Evolutionary conservation across 2,329 filamentous ascomycete species (phyloP), one percentile per base, ranked within the genome.

Genomic region (Dactylellina drechsleri): DNA sequence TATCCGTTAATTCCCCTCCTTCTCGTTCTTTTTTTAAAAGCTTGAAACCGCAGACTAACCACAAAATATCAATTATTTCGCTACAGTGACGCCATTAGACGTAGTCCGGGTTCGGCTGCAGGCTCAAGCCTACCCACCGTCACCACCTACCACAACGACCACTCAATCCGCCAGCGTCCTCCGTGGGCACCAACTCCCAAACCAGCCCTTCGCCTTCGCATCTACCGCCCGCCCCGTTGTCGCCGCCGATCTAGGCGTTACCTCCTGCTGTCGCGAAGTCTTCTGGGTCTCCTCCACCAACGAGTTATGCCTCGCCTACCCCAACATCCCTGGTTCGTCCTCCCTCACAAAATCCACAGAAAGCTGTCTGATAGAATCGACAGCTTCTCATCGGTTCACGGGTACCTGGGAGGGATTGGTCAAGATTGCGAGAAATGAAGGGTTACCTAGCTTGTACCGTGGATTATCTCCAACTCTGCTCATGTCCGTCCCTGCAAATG

Each of bases 381-480:
- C 90, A 6, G 91, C 96, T 80, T 88, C 90, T 76, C 90, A 89
- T 77, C 93, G 89, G 0, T 95, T 96, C 82, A 93, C 90, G 79
- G 96, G 93, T 8, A 99, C 95, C 0, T 86, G 97, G 78, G 95
- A 99, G 80, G 95, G 93, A 0, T 83, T 99, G 74, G 89, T 90
- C 77, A 99, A 99, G 84, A 99, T 99, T 79, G 93, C 95, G 15
- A 89, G 92, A 56, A 93, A 98, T 81, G 95, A 99, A 83, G 95
- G 95, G 0, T 80, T 93, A 12, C 87, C 87, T 26, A 95, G 93
- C 1, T 83, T 99, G 41, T 99, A 95, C 94, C 88, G 95, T 76
- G 95, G 95, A 0, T 84, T 99, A 4, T 96, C 92, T n/a, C 94
- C 95, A 0, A 99, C 95, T 0, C 84, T 99, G 20, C 87, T 93